phyloP scores from a whole-genome alignment of 2,329 filamentous ascomycete species.

The Moelleriella libera region DNA sequence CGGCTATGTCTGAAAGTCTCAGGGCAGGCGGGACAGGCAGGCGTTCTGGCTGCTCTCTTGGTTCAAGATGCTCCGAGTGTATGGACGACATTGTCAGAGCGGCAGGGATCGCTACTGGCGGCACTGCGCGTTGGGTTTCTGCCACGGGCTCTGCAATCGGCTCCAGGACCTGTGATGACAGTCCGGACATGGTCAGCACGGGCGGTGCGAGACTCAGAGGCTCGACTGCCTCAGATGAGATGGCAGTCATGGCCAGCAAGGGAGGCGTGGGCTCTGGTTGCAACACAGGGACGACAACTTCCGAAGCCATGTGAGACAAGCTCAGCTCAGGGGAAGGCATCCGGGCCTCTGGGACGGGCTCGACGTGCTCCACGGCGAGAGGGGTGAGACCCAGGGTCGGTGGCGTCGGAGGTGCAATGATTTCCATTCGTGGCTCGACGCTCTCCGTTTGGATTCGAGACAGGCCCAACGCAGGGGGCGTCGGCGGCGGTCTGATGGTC shows the following conservation, averaged over 20 bases:
- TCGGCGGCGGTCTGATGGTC: slow-evolving; percentile 13
- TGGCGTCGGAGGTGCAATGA: slow-evolving; percentile 6
- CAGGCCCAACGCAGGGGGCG: slow-evolving; percentile 23
- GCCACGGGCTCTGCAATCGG: slow-evolving; percentile 13
- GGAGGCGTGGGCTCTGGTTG: slow-evolving; percentile 8
- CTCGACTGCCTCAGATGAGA: slow-evolving; percentile 15
- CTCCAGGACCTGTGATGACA: slow-evolving; percentile 12
- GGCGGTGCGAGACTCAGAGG: slow-evolving; percentile 4
- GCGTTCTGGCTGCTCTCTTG: slow-evolving; percentile 15
- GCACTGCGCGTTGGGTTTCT: neutral
- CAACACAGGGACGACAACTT: slow-evolving; percentile 19
- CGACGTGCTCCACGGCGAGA: slow-evolving; percentile 12
- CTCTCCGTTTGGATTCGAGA: slow-evolving; percentile 26
- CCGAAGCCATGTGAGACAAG: slow-evolving; percentile 16
- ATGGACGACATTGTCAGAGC: slow-evolving; percentile 16
- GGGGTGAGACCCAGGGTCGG: slow-evolving; percentile 13
- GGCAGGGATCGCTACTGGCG: neutral
- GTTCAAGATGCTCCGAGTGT: slow-evolving; percentile 18
- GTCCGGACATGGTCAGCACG: slow-evolving; percentile 11
- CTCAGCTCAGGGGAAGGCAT: slow-evolving; percentile 10
- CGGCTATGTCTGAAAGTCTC: slow-evolving; percentile 18
- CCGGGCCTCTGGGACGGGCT: slow-evolving; percentile 8
- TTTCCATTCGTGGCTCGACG: slow-evolving; percentile 16
- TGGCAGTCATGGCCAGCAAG: slow-evolving; percentile 15
- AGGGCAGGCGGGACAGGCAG: slow-evolving; percentile 10